A percentile compares a stretch with the other conserved stretches of the same genome.
Conservation (phyloP, 1,139 yeast genomes). For the Nakaseomyces sp. region DNA sequence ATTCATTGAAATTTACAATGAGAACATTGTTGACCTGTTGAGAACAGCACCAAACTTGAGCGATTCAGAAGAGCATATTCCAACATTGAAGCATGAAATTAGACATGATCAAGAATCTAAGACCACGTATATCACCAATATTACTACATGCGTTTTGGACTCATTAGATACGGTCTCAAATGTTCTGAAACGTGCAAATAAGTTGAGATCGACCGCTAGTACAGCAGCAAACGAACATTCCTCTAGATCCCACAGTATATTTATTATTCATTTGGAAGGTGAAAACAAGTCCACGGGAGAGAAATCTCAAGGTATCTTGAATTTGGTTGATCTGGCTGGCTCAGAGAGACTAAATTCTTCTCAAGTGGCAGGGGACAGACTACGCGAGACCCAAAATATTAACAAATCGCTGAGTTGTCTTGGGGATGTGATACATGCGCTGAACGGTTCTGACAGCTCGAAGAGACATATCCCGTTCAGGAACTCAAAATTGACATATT, state of each 20-base stretch:
- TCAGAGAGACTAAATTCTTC: slow-evolving; percentile 76
- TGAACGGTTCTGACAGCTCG: slow-evolving; percentile 36
- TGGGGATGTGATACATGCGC: slow-evolving; percentile 82
- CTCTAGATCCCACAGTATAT: slow-evolving; percentile 64
- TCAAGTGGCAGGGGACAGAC: slow-evolving; percentile 69
- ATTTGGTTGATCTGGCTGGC: slow-evolving; percentile 79
- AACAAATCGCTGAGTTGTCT: slow-evolving; percentile 81
- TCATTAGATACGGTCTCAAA: slow-evolving; percentile 43
- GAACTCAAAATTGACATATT: slow-evolving; percentile 61
- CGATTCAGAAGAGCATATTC: slow-evolving; percentile 24
- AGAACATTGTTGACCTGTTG: slow-evolving; percentile 62
- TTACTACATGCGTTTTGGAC: slow-evolving; percentile 43
- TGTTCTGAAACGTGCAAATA: slow-evolving; percentile 47
- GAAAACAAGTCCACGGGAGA: slow-evolving; percentile 43
- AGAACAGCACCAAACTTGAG: slow-evolving; percentile 20
- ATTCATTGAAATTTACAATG: slow-evolving; percentile 86
- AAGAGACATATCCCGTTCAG: slow-evolving; percentile 47
- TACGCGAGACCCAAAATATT: slow-evolving; percentile 82
- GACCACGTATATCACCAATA: slow-evolving; percentile 53
- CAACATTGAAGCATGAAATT: slow-evolving; percentile 50
- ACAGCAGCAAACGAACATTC: slow-evolving; percentile 79
- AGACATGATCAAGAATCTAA: slow-evolving; percentile 53
- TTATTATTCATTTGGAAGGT: slow-evolving; percentile 56
- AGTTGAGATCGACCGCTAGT: slow-evolving; percentile 68
- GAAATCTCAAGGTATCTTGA: slow-evolving; percentile 51